phyloP scores from a whole-genome alignment of 495 filamentous ascomycete species.

The Melanomma pulvis-pyrius region DNA sequence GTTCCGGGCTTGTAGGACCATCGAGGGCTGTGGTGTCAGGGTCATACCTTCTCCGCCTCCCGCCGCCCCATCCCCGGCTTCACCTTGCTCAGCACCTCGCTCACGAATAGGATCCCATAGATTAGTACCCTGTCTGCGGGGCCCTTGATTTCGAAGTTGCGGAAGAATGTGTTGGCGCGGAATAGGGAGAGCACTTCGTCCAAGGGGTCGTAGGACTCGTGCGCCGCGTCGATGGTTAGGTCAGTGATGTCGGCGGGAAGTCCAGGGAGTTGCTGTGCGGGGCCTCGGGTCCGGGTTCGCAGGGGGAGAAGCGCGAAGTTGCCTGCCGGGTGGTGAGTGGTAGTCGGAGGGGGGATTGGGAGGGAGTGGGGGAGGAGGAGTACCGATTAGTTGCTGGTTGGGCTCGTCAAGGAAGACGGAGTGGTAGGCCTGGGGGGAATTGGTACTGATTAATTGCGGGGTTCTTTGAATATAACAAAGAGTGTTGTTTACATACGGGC shows the following conservation, averaged over 20 bases:
- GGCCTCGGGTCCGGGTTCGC: constrained; percentile 88
- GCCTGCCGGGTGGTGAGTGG: constrained; percentile 50
- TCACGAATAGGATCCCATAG: constrained; percentile 93
- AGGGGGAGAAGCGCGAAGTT: constrained; percentile 95
- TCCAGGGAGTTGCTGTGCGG: constrained; percentile 79
- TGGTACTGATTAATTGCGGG: not conserved
- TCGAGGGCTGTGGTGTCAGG: not conserved
- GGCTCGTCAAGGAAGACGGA: constrained; percentile 87
- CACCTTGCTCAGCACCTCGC: constrained; percentile 84
- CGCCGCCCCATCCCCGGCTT: constrained; percentile 66
- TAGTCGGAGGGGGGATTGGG: not conserved
- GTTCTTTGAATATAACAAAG: not conserved
- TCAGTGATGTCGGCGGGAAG: constrained; percentile 70
- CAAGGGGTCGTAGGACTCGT: constrained; percentile 88
- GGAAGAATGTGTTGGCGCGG: constrained; percentile 97
- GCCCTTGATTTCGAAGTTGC: constrained; percentile 99
- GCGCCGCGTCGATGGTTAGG: constrained; percentile 75
- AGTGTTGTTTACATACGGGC: constrained; percentile 51
- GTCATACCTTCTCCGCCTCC: constrained; percentile 48
- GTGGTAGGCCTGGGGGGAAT: constrained; percentile 76
- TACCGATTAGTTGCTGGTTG: constrained; percentile 68
- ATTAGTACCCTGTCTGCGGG: constrained; percentile 92
- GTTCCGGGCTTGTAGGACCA: too few species aligned
- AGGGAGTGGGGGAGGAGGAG: constrained; percentile 29
- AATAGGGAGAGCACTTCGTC: constrained; percentile 93